Base-by-base conservation (phyloP, 345 rosid genomes). In the Pugionium dolabratum region DNA sequence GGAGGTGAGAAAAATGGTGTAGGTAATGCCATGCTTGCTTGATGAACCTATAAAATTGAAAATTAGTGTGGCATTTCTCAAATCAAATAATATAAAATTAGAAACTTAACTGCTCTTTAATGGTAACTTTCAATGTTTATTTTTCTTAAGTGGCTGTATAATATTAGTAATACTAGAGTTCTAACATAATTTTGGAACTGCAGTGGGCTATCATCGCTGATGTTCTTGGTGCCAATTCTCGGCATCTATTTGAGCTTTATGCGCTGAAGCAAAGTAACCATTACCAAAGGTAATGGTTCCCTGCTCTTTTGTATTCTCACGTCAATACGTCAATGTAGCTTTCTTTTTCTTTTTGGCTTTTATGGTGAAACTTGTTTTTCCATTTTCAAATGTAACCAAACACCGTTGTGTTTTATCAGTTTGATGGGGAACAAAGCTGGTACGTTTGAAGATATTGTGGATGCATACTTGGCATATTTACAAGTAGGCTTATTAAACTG, bases 201-300 rank as follows among this genome's bases (percentile, higher is more conserved):
- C 64, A 89, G 99, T 91, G 96, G 97, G 67, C 77, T 28, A 78
- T 91, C 78, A 76, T 95, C 62, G 80, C 83, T 64, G 96, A 91
- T 79, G 97, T 95, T 67, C 89, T 91, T 30, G 96, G 98, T 33
- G 66, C 99, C 63, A 91, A 82, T 62, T 84, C 96, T 34, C 86
- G 96, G 43, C 98, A 89, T 83, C 84, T 95, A 29, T 89, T 91
- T n/a, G 97, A 91, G 83, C 88, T 95, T 73, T 89, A 91, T 72
- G 87, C 88, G 2, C 95, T 95, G 75, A 89, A 95, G 57, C 98
- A 86, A 76, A 84, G 84, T 76, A 91, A 78, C 77, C 75, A 82
- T 75, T 84, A 85, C 78, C 82, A 82, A 64, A 83, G 77, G 98
- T 88, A 85, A 76, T 80, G 52, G 41, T 55, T 44, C 5, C 60